Conservation (phyloP, 169 alveolate species). For the Eimeria falciformis region DNA sequence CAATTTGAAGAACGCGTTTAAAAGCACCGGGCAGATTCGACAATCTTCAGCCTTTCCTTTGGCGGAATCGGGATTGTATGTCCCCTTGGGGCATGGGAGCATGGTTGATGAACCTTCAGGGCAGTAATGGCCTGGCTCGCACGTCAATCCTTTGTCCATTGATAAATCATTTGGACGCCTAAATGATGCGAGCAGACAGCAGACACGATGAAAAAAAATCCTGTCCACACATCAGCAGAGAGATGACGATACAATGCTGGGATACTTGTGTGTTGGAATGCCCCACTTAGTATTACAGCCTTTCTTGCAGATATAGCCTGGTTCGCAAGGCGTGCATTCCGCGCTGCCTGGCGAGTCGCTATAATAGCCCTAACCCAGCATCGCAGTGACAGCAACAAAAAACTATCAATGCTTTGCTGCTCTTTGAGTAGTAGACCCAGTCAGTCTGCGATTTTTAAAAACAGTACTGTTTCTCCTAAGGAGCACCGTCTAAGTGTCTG, state of each 20-base stretch:
- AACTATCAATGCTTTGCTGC: too few species aligned
- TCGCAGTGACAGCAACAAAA: too few species aligned
- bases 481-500: neutral
- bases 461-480: too few species aligned
- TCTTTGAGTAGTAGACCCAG: too few species aligned
- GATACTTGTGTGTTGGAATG: neutral
- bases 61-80: slow-evolving; percentile 56
- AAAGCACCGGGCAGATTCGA: slow-evolving; percentile 40
- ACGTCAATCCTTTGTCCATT: slow-evolving; percentile 32
- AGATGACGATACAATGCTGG: too few species aligned
- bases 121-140: slow-evolving; percentile 71
- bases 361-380: slow-evolving; percentile 56
- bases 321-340: slow-evolving; percentile 67
- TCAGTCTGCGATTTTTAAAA: too few species aligned
- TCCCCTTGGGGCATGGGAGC: slow-evolving; percentile 70
- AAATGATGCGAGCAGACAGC: neutral
- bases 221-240: neutral
- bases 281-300: slow-evolving; percentile 42
- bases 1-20: too few species aligned
- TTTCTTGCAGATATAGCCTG: slow-evolving; percentile 62
- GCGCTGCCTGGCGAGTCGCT: slow-evolving; percentile 38
- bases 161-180: slow-evolving; percentile 5
- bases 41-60: slow-evolving; percentile 24
- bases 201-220: neutral
- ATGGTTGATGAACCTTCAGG: slow-evolving; percentile 62